phyloP scores from a whole-genome alignment of 2,329 filamentous ascomycete species.

The Ascochyta koolunga region DNA sequence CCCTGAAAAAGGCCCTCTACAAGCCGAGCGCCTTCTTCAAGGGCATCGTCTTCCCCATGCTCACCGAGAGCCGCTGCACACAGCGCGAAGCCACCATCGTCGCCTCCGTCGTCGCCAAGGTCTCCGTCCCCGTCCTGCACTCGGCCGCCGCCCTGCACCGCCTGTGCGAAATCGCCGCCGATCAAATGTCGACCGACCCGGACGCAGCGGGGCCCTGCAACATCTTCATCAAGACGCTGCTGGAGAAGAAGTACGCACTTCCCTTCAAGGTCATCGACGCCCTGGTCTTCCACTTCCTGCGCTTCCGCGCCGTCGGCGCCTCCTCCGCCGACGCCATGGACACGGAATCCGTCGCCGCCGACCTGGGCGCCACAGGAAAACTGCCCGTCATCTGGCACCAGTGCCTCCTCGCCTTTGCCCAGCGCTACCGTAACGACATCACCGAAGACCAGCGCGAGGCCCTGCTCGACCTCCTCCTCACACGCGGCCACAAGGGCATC shows the following conservation, averaged over 20 bases:
- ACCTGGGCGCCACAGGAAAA: conserved; percentile 61
- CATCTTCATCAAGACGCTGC: conserved; percentile 88
- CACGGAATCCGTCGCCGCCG: conserved; percentile 40
- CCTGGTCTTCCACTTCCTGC: conserved; percentile 93
- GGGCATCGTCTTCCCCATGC: conserved; percentile 89
- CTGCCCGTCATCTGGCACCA: conserved; percentile 97
- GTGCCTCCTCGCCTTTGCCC: conserved; percentile 87
- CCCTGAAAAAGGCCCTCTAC: conserved; percentile 89
- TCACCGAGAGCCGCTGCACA: conserved; percentile 85
- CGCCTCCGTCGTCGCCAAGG: conserved; percentile 79
- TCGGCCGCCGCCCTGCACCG: conserved; percentile 90
- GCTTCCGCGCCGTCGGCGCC: conserved; percentile 76
- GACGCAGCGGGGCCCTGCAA: conserved; percentile 93
- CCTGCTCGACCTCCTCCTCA: conserved; percentile 82
- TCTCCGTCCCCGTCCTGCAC: conserved; percentile 89
- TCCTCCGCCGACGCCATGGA: conserved; percentile 64
- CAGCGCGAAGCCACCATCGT: conserved; percentile 91
- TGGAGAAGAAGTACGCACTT: conserved; percentile 97
- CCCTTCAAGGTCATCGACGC: conserved; percentile 95
- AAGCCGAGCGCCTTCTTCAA: conserved; percentile 98
- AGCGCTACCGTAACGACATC: conserved; percentile 94
- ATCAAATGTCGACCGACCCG: conserved; percentile 80
- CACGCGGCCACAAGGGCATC: conserved; percentile 84
- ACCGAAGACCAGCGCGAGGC: conserved; percentile 94
- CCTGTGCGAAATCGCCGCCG: conserved; percentile 90